phyloP scores from a whole-genome alignment of 2,329 filamentous ascomycete species.

The Biscogniauxia sp. region DNA sequence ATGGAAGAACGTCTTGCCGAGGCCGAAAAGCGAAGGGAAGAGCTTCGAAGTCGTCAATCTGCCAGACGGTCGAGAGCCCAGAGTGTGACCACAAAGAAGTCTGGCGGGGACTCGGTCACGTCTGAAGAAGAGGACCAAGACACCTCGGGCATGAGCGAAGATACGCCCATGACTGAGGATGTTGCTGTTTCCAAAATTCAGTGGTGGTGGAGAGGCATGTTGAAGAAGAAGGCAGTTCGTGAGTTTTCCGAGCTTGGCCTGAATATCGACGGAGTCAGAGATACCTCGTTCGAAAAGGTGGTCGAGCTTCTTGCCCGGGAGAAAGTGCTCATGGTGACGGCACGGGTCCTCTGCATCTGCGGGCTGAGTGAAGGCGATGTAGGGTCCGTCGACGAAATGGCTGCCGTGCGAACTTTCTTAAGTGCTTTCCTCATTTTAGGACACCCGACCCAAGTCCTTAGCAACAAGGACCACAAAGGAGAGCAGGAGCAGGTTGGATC shows the following conservation, averaged over 20 bases:
- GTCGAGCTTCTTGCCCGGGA: constrained; percentile 66
- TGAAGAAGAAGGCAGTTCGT: constrained; percentile 58
- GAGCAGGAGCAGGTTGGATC: constrained; percentile 56
- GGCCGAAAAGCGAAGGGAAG: constrained; percentile 68
- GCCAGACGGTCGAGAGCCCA: constrained; percentile 52
- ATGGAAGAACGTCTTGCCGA: constrained; percentile 80
- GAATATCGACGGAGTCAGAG: constrained; percentile 67
- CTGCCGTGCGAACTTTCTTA: constrained; percentile 71
- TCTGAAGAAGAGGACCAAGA: constrained; percentile 51
- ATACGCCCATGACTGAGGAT: constrained; percentile 53
- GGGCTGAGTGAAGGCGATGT: constrained; percentile 64
- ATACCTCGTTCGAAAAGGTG: constrained; percentile 72
- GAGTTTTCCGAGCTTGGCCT: constrained; percentile 66
- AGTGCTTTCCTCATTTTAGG: constrained; percentile 78
- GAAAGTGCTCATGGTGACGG: constrained; percentile 63
- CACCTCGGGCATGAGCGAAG: constrained; percentile 48
- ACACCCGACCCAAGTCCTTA: constrained; percentile 75
- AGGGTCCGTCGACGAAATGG: constrained; percentile 65
- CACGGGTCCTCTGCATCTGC: constrained; percentile 66
- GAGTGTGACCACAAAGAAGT: constrained; percentile 43
- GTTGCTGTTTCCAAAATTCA: constrained; percentile 66
- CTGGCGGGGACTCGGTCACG: constrained; percentile 33
- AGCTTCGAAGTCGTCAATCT: constrained; percentile 56
- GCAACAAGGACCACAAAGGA: constrained; percentile 64
- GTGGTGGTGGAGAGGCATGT: constrained; percentile 63